phyloP scores from a whole-genome alignment of 768 basidiomycete genomes.

The Calocera viscosa region DNA sequence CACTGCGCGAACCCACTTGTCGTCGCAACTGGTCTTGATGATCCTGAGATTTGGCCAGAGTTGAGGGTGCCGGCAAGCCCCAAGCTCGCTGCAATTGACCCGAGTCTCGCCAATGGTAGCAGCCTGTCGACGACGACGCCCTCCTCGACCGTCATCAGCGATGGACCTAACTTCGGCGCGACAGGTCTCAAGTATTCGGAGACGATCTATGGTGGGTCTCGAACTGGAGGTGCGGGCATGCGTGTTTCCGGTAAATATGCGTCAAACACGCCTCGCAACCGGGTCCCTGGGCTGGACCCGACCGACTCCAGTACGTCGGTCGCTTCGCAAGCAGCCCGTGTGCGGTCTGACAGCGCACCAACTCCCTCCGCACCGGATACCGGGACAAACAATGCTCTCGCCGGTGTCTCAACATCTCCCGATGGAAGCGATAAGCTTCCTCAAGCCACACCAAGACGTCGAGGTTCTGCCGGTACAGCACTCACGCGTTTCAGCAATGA shows the following conservation, averaged over 20 bases:
- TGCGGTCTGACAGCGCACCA: slow-evolving; percentile 22
- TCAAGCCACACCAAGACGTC: background rate
- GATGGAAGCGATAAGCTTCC: background rate
- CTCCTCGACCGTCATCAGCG: background rate
- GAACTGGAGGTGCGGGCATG: slow-evolving; percentile 61
- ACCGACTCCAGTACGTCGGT: background rate
- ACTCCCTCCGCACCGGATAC: slow-evolving; percentile 16
- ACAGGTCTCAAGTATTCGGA: slow-evolving; percentile 64
- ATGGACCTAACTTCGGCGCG: slow-evolving; percentile 26
- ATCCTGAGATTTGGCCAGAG: slow-evolving; percentile 74
- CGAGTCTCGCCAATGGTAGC: slow-evolving; percentile 9
- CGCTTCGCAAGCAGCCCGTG: slow-evolving; percentile 11
- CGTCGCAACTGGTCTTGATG: slow-evolving; percentile 63
- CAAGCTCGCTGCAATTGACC: slow-evolving; percentile 36
- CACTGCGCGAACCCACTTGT: slow-evolving; percentile 77
- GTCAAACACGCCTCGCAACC: slow-evolving; percentile 25
- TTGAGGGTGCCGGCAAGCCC: slow-evolving; percentile 59
- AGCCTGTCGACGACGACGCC: background rate
- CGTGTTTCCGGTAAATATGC: slow-evolving; percentile 55
- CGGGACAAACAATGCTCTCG: slow-evolving; percentile 5
- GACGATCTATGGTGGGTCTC: slow-evolving; percentile 68
- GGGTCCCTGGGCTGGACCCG: background rate
- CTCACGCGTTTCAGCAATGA: background rate
- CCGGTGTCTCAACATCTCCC: background rate
- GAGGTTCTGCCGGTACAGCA: background rate